Conservation (phyloP, 306 rosid genomes). For the Styphnolobium japonicum region DNA sequence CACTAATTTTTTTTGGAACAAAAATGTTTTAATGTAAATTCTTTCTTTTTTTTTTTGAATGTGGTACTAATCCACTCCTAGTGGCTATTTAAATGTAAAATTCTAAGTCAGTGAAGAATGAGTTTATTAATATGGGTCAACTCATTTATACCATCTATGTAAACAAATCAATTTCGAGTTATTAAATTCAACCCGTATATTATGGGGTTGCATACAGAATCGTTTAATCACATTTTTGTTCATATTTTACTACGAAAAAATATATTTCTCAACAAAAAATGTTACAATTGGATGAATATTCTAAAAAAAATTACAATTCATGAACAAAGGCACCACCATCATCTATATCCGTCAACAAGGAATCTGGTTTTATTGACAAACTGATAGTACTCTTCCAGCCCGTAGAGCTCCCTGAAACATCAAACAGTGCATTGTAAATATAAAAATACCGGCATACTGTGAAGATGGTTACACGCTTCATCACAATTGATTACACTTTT, state of each 20-base stretch:
- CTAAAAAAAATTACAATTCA: background rate
- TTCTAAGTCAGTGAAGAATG: too few species aligned
- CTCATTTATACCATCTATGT: background rate
- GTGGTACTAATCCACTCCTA: too few species aligned
- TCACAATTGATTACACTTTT: background rate
- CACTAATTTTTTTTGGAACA: too few species aligned
- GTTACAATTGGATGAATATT: too few species aligned
- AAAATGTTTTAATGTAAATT: too few species aligned
- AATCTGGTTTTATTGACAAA: constrained; percentile 35
- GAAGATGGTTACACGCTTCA: background rate
- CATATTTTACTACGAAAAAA: background rate
- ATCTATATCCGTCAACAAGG: background rate
- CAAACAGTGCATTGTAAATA: background rate
- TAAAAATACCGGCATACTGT: background rate
- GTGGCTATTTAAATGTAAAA: too few species aligned
- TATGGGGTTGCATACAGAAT: background rate
- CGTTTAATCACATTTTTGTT: background rate
- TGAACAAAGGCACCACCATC: background rate
- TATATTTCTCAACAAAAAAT: background rate
- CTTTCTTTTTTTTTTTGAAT: too few species aligned
- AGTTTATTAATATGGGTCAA: too few species aligned
- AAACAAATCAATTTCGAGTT: background rate
- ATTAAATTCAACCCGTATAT: background rate
- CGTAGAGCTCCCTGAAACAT: constrained; percentile 58
- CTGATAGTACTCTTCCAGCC: constrained; percentile 53